phyloP scores from a whole-genome alignment of 495 filamentous ascomycete species.

The Achaetomiella virescens region DNA sequence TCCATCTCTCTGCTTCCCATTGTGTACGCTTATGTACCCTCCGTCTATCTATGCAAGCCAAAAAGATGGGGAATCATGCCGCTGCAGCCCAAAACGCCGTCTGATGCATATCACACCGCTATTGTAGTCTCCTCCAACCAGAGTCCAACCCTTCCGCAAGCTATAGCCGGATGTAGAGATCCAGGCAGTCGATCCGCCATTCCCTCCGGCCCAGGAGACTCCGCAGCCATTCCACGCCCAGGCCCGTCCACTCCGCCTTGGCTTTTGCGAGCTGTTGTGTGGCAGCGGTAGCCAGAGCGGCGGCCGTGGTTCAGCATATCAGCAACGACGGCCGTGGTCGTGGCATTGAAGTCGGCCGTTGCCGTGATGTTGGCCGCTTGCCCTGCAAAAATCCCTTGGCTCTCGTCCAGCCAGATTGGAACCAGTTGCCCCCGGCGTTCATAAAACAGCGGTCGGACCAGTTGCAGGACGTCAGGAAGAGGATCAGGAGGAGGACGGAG shows the following conservation, averaged over 20 bases:
- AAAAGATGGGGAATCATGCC: neutral
- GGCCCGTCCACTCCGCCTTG: conserved; percentile 65
- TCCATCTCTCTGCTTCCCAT: no score
- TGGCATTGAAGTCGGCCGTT: conserved; percentile 31
- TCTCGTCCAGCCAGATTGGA: conserved; percentile 47
- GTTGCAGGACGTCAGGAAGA: conserved; percentile 84
- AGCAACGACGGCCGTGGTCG: conserved; percentile 37
- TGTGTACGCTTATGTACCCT: no score
- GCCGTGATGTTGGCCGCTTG: conserved; percentile 30
- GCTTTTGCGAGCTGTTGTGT: conserved; percentile 54
- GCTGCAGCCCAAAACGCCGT: neutral
- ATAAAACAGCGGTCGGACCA: conserved; percentile 90
- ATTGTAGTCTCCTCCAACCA: conserved; percentile 5
- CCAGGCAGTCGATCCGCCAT: conserved; percentile 78
- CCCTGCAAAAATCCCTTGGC: no score
- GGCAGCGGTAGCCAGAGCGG: conserved; percentile 59
- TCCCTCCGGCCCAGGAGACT: conserved; percentile 68
- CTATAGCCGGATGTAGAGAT: conserved; percentile 68
- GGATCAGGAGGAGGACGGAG: conserved; percentile 78
- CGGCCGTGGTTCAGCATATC: conserved; percentile 65
- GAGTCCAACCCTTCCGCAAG: neutral
- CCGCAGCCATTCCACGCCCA: conserved; percentile 77
- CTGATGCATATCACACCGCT: neutral
- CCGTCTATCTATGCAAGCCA: neutral
- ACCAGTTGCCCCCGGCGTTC: conserved; percentile 78